Percentiles rank a stretch among this genome's conserved stretches.
Conservation (phyloP, 2,329 filamentous ascomycete genomes). For the Davidsoniella virescens region DNA sequence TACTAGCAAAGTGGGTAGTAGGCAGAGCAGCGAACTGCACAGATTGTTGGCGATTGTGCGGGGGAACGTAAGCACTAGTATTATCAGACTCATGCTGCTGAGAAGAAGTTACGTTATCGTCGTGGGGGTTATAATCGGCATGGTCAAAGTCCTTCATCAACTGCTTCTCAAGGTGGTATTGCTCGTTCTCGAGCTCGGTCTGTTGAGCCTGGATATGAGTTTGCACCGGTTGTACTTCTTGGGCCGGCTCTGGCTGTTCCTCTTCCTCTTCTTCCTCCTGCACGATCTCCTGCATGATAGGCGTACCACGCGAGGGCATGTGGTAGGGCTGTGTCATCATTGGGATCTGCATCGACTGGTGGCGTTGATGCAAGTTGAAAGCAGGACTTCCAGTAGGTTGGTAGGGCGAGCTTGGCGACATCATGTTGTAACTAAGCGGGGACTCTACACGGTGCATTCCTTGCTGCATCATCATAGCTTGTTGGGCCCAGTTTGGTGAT, state of each 20-base stretch:
- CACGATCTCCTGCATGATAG: constrained; percentile 48
- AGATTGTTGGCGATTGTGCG: constrained; percentile 29
- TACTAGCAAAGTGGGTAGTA: constrained; percentile 28
- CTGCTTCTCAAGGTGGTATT: constrained; percentile 70
- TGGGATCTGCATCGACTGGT: constrained; percentile 43
- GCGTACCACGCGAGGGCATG: constrained; percentile 38
- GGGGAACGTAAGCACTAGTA: constrained; percentile 15
- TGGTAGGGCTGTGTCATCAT: constrained; percentile 33
- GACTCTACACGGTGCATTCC: constrained; percentile 42
- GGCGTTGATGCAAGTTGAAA: constrained; percentile 35
- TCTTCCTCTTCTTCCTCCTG: constrained; percentile 56
- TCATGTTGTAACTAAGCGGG: constrained; percentile 42
- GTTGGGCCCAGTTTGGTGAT: constrained; percentile 44
- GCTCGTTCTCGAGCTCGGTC: constrained; percentile 68
- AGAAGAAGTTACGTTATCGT: constrained; percentile 22
- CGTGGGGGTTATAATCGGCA: constrained; percentile 56
- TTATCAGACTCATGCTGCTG: constrained; percentile 11
- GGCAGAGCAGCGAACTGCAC: constrained; percentile 32
- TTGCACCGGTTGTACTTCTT: neutral
- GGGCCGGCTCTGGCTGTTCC: constrained; percentile 1
- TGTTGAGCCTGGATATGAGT: constrained; percentile 51
- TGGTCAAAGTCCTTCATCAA: constrained; percentile 65
- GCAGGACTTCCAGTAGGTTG: constrained; percentile 25
- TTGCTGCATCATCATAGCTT: constrained; percentile 34
- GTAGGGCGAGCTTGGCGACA: constrained; percentile 48